Evolutionary conservation across 2,329 filamentous ascomycete species (phyloP), one percentile per base, ranked within the genome.

Genomic region (Cordyceps militaris): DNA sequence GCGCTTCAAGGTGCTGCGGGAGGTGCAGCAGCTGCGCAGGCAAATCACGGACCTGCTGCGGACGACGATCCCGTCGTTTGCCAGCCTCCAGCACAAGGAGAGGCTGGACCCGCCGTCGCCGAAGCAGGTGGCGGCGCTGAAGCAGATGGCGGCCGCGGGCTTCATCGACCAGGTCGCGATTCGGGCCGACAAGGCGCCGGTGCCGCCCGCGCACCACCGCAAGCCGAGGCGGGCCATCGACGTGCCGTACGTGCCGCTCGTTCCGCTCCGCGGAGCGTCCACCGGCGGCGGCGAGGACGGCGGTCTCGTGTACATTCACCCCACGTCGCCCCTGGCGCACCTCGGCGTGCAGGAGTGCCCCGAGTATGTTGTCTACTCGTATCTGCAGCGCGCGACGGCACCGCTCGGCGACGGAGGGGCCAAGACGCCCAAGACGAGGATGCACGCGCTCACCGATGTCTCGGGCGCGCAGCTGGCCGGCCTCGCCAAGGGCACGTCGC

Each of bases 131-230:
- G 85, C 86, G 48, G 85, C 90, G 1, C 77, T 99, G 28, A 96
- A 95, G 70, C 90, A 97, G 68, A 95, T 97, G 74, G 85, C 90
- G 23, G 90, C 93, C 0, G 88, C 91, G 0, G 94, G 93, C 1
- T 97, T 97, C 74, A 85, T 97, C 66, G 94, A 99, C 71, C 89
- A 97, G 64, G 82, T 99, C 42, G 94, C 94, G 47, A 91, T 97
- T 64, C 89, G 94, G 60, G 90, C 89, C 4, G 93, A 99, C 70
- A 77, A 91, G n/a, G 80, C 90, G 0, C 89, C 91, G 0, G 80
- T 79, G 13, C 88, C 89, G 0, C 85, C 86, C 1, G 84, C 87
- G 61, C 73, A 80, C 55, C 73, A 78, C 47, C 79, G 87, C 19
- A 90, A 88, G 61, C 89, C 92, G 0, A 85, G 84, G 52, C 84